Evolutionary conservation across 805 yeast species (phyloP).

Genomic region (Candida wancherniae): DNA sequence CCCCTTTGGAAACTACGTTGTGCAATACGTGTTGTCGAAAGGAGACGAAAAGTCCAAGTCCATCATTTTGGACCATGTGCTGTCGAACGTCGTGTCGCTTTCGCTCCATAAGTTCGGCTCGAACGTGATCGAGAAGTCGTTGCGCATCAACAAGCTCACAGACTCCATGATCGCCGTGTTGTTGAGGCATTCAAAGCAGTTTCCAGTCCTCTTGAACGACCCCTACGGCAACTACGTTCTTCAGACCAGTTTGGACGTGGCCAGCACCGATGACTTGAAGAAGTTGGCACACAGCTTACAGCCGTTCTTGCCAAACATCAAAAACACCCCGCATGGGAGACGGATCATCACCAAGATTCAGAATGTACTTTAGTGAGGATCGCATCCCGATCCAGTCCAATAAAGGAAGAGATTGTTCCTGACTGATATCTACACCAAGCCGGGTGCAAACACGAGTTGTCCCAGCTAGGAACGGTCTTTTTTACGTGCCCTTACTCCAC

Average conservation of each 20-base stretch:
- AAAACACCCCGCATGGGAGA: constrained; percentile 94
- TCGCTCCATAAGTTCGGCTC: constrained; percentile 61
- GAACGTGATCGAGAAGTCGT: constrained; percentile 54
- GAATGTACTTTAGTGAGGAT: constrained; percentile 10
- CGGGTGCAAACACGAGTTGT: no score
- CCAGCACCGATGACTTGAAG: constrained; percentile 46
- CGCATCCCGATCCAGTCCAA: no score
- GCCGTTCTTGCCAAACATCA: constrained; percentile 73
- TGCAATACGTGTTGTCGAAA: constrained; percentile 76
- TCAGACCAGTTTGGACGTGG: constrained; percentile 56
- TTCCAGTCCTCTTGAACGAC: constrained; percentile 47
- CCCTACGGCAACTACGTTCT: constrained; percentile 58
- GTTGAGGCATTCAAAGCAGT: constrained; percentile 30
- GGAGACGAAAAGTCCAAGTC: constrained; percentile 34
- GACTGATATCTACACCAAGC: no score
- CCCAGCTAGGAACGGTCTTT: no score
- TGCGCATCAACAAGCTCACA: constrained; percentile 44
- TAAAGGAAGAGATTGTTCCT: no score
- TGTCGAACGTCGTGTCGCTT: constrained; percentile 36
- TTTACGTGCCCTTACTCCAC: no score
- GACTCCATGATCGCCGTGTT: constrained; percentile 42
- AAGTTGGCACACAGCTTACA: constrained; percentile 54
- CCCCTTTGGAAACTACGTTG: constrained; percentile 96
- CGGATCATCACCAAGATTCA: constrained; percentile 71
- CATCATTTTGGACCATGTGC: constrained; percentile 33